These are phyloP conservation scores for Vigna nakashimae DNA, from an alignment of 306 rosid species.

Conservation along the genomic window DNA sequence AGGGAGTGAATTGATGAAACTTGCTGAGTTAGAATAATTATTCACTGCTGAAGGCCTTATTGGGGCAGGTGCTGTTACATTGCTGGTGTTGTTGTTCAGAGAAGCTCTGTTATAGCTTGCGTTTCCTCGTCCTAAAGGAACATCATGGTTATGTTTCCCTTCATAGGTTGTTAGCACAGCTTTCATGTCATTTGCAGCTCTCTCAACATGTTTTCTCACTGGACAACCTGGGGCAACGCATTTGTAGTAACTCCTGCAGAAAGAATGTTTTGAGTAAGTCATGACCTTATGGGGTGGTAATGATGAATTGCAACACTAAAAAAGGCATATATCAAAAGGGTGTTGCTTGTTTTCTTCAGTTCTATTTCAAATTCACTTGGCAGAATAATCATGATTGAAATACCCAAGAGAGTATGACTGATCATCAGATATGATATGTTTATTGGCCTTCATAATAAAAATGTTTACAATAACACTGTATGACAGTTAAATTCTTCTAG, in stretches of 20 bases:
- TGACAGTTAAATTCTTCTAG: background rate
- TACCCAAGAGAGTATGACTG: background rate
- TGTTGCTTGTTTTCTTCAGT: background rate
- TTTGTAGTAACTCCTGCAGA: slow-evolving; percentile 78
- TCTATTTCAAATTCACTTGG: background rate
- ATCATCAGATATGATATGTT: too few species aligned
- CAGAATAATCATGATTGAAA: background rate
- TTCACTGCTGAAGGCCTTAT: slow-evolving; percentile 47
- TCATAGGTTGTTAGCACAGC: slow-evolving; percentile 88
- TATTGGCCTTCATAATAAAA: background rate
- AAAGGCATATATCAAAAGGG: background rate
- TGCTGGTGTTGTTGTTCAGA: slow-evolving; percentile 12
- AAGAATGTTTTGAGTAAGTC: background rate
- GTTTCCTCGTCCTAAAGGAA: slow-evolving; percentile 73
- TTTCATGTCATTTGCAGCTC: slow-evolving; percentile 69
- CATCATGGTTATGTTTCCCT: slow-evolving; percentile 82
- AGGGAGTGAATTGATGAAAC: slow-evolving; percentile 38
- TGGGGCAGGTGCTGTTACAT: slow-evolving; percentile 11
- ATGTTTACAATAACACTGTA: background rate
- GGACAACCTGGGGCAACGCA: slow-evolving; percentile 64
- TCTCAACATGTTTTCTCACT: slow-evolving; percentile 78
- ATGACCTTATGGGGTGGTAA: background rate
- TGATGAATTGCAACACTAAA: background rate
- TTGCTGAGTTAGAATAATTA: slow-evolving; percentile 37
- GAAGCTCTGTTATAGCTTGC: slow-evolving; percentile 39